Conservation (phyloP, 176 grass and related monocot genomes). For the Cocos nucifera region DNA sequence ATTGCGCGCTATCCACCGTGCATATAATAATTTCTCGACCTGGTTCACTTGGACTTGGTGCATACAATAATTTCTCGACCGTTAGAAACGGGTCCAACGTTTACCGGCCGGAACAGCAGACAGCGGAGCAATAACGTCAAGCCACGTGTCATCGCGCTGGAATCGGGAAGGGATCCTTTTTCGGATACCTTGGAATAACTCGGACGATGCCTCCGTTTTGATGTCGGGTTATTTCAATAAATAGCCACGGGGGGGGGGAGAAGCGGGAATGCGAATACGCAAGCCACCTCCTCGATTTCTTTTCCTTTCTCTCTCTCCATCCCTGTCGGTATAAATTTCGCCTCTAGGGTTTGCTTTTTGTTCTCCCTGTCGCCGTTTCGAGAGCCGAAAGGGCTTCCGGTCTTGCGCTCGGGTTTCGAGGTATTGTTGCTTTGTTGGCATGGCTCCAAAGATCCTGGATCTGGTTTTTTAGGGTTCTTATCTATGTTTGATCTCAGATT, state of each 20-base stretch:
- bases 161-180: constrained; percentile 8
- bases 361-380: constrained; percentile 1
- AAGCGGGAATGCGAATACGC: constrained; percentile 3
- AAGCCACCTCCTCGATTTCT: neutral
- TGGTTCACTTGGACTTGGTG: too few species aligned
- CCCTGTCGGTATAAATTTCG: constrained; percentile 10
- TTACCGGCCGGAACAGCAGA: neutral
- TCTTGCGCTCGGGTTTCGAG: neutral
- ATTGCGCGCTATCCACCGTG: too few species aligned
- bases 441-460: constrained; percentile 7
- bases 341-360: neutral
- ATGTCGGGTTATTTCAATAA: too few species aligned
- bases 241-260: neutral
- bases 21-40: too few species aligned
- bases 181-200: neutral
- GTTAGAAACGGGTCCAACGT: neutral
- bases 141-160: too few species aligned
- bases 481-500: neutral
- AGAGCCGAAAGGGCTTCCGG: neutral
- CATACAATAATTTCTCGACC: too few species aligned
- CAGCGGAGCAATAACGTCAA: constrained; percentile 8
- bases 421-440: constrained; percentile 1
- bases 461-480: neutral
- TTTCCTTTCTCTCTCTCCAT: too few species aligned
- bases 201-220: too few species aligned